Evolutionary conservation across 495 filamentous ascomycete genomes (phyloP).

Genomic region (Talaromyces stipitatus): DNA sequence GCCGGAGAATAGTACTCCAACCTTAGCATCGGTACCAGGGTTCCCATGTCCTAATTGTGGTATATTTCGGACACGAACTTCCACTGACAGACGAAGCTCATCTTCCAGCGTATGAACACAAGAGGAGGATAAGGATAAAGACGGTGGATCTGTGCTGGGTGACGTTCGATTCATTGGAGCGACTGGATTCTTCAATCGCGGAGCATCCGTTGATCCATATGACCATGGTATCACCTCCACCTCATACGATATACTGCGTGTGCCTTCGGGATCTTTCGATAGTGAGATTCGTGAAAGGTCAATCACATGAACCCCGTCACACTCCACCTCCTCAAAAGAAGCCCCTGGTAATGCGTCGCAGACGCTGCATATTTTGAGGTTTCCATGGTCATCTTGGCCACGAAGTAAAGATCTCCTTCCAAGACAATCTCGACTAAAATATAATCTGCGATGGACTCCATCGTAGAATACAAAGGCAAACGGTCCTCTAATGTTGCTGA

Average conservation of each 20-base stretch:
- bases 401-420: constrained; percentile 76
- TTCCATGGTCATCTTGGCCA: constrained; percentile 33
- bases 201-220: constrained; percentile 12
- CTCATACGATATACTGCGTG: constrained; percentile 11
- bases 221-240: constrained; percentile 21
- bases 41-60: constrained; percentile 40
- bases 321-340: constrained; percentile 72
- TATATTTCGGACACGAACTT: constrained; percentile 58
- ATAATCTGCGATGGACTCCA: constrained; percentile 47
- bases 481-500: constrained; percentile 68
- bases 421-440: constrained; percentile 78
- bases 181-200: constrained; percentile 49
- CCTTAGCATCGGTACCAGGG: constrained; percentile 32
- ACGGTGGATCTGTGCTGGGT: constrained; percentile 24
- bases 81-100: constrained; percentile 56
- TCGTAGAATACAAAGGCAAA: constrained; percentile 92
- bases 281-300: constrained; percentile 34
- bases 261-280: background rate
- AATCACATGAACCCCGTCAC: constrained; percentile 66
- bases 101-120: constrained; percentile 50
- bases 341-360: constrained; percentile 44
- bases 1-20: constrained; percentile 89
- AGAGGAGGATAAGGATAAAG: constrained; percentile 38
- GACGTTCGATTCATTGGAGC: constrained; percentile 53
- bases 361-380: constrained; percentile 68